Evolutionary conservation across 2,329 filamentous ascomycete genomes (phyloP).

Genomic region (Stachybotrys chlorohalonatus): DNA sequence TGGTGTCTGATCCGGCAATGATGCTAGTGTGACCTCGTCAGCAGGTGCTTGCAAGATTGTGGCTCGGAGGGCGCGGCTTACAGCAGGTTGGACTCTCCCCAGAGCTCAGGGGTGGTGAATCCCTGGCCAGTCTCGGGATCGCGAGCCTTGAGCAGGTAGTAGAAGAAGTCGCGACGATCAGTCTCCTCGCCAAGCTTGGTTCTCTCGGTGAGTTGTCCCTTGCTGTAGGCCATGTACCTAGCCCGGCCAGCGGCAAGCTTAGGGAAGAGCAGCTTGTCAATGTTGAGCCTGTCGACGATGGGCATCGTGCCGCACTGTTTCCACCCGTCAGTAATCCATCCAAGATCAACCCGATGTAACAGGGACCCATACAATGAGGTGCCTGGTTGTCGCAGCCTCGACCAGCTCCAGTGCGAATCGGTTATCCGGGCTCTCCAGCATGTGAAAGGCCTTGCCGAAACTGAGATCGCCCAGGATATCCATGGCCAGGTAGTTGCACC

Average conservation of each 20-base stretch:
- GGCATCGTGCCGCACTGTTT: constrained; percentile 62
- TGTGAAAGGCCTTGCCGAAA: constrained; percentile 54
- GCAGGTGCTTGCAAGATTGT: background rate
- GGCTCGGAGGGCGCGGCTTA: constrained; percentile 19
- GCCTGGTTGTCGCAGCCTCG: constrained; percentile 57
- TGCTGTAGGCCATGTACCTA: constrained; percentile 64
- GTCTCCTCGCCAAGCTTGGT: constrained; percentile 57
- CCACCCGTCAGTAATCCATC: constrained; percentile 6
- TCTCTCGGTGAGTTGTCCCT: constrained; percentile 55
- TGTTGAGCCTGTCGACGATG: constrained; percentile 53
- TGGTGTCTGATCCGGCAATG: constrained; percentile 64
- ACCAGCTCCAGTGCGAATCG: constrained; percentile 59
- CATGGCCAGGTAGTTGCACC: constrained; percentile 54
- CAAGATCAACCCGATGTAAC: background rate
- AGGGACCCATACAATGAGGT: constrained; percentile 52
- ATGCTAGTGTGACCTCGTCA: constrained; percentile 31
- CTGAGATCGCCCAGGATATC: constrained; percentile 53
- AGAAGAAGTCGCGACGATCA: constrained; percentile 66
- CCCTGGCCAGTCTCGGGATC: constrained; percentile 63
- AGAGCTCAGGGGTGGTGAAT: constrained; percentile 57
- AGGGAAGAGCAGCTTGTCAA: constrained; percentile 61
- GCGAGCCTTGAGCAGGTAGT: constrained; percentile 61
- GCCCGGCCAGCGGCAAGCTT: constrained; percentile 57
- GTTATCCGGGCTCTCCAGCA: constrained; percentile 51
- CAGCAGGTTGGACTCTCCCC: constrained; percentile 62